Evolutionary conservation across 352 stramenopile species (phyloP).

Genomic region (Phytophthora foliorum): DNA sequence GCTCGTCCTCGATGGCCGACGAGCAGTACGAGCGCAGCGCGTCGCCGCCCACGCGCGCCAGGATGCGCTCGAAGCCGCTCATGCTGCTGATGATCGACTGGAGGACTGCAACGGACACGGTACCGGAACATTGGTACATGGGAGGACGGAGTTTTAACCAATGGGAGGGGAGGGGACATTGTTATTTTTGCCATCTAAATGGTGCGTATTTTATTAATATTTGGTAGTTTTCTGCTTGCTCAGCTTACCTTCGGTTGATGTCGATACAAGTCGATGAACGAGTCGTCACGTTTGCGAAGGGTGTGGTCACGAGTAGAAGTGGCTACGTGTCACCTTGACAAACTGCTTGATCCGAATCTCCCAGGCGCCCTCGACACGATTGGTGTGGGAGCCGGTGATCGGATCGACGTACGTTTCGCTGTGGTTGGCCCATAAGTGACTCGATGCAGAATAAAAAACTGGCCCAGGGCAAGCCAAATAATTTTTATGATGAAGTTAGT

Average conservation of each 20-base stretch:
- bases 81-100: slow-evolving; percentile 40
- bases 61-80: slow-evolving; percentile 81
- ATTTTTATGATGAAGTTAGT: too few species aligned
- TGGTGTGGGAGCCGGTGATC: not conserved
- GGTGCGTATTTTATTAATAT: too few species aligned
- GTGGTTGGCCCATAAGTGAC: not conserved
- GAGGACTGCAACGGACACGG: not conserved
- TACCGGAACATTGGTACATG: slow-evolving; percentile 14
- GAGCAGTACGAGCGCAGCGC: slow-evolving; percentile 80
- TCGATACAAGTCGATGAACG: too few species aligned
- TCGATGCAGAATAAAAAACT: too few species aligned
- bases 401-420: not conserved
- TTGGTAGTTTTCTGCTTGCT: too few species aligned
- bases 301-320: too few species aligned
- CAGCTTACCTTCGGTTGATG: too few species aligned
- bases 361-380: not conserved
- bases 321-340: not conserved
- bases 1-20: slow-evolving; percentile 81
- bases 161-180: too few species aligned
- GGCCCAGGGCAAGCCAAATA: too few species aligned
- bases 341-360: not conserved
- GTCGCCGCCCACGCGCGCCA: slow-evolving; percentile 73
- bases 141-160: not conserved
- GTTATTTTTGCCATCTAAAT: too few species aligned
- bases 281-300: too few species aligned